phyloP scores from a whole-genome alignment of 148 eudicot genomes.

The Rhododendron williamsianum region DNA sequence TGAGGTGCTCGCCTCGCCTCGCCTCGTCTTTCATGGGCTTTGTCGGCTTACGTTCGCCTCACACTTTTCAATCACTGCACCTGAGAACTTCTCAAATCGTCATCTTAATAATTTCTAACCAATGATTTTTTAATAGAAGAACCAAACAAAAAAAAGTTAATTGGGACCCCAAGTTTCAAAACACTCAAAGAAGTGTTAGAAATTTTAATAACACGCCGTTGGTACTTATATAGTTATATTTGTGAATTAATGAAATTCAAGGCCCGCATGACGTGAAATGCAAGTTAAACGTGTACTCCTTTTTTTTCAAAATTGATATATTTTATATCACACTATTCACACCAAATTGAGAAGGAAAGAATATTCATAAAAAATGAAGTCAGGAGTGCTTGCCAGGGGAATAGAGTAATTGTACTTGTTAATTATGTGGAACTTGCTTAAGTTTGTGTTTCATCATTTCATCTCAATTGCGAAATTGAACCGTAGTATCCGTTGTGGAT shows the following conservation, averaged over 20 bases:
- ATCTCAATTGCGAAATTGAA: background rate
- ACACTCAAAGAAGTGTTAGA: background rate
- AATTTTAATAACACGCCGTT: background rate
- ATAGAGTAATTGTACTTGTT: too few species aligned
- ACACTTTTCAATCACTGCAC: background rate
- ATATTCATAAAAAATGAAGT: too few species aligned
- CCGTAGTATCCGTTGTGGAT: background rate
- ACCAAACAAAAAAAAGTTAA: background rate
- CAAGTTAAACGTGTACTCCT: too few species aligned
- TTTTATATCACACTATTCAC: background rate
- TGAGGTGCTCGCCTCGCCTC: too few species aligned
- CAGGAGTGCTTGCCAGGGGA: too few species aligned
- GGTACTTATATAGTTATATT: background rate
- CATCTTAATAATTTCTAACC: background rate
- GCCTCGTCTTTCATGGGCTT: too few species aligned
- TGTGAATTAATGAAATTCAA: too few species aligned
- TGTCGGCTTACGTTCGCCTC: too few species aligned
- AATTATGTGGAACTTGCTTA: background rate
- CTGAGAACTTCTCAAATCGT: background rate
- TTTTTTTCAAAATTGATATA: background rate
- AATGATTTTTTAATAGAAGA: background rate
- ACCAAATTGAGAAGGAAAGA: background rate
- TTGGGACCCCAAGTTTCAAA: background rate
- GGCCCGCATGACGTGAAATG: background rate
- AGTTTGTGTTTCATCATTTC: background rate